Evolutionary conservation across 768 basidiomycete species (phyloP), one percentile per base, ranked within the genome.

Genomic region (Lactarius quietus): DNA sequence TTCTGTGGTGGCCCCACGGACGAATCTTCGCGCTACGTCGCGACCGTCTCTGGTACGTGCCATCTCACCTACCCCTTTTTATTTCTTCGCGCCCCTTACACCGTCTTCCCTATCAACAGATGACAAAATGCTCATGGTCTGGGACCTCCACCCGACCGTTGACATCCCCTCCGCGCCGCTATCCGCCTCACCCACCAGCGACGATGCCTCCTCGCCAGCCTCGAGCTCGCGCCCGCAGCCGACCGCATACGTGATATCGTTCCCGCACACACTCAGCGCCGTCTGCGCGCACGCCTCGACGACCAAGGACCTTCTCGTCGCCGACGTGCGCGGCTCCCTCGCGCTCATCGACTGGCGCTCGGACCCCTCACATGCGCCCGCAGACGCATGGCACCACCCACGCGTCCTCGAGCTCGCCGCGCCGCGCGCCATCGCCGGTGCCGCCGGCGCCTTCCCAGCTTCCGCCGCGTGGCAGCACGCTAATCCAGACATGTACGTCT

Each of bases 331-430:
- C 39, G 92, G 92, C 38, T 86, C 85, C 33, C 78, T 93, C 55
- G 91, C 87, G 74, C 74, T 92, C 55, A 85, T 87, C n/a, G 90
- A 93, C 76, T 93, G 92, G 92, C 84, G 88, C 61, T 83, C 86
- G 6, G 88, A 92, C 71, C 87, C 86, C 1, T 80, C 81, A 15
- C 81, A 71, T 61, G 70, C 76, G 23, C 82, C 81, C 61, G 79
- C 80, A 61, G 82, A 79, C 54, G 80, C 76, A 61, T 84, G 86
- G 81, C 82, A 87, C 55, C 84, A 86, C 72, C 82, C 74, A 23
- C 86, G 82, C 71, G 75, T 91, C 53, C 71, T 90, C 23, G 91
- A 93, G 73, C 84, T 93, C 3, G 77, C 86, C 18, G 90, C 92
- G 62, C 89, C 92, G 18, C 78, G 81, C 58, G 82, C 86, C 10